phyloP scores from a whole-genome alignment of 306 rosid genomes.

The Vicia faba region DNA sequence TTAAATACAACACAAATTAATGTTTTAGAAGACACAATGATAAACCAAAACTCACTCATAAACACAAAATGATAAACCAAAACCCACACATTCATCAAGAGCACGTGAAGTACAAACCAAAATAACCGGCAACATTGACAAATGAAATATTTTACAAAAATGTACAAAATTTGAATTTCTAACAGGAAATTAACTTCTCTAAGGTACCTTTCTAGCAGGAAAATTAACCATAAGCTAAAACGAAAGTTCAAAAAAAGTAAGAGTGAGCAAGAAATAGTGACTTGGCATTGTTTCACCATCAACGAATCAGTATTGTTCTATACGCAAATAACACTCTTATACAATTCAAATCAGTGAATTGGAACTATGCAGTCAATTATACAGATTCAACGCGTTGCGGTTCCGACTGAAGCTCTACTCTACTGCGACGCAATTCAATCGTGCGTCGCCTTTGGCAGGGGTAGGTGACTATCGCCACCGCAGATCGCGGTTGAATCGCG shows the following conservation, averaged over 20 bases:
- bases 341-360: background rate
- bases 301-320: background rate
- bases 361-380: background rate
- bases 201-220: background rate
- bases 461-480: background rate
- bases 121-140: background rate
- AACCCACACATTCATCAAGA: background rate
- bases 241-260: background rate
- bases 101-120: background rate
- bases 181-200: constrained; percentile 5
- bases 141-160: background rate
- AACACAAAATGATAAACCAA: background rate
- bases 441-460: background rate
- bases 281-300: constrained; percentile 9
- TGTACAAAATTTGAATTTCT: background rate
- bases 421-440: background rate
- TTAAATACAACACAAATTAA: constrained; percentile 22
- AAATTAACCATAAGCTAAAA: background rate
- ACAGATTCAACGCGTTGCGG: background rate
- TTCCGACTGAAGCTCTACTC: background rate
- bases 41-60: background rate
- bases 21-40: constrained; percentile 1
- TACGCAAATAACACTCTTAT: background rate
- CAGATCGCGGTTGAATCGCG: background rate
- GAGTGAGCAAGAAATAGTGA: background rate